A percentile compares a stretch with the other conserved stretches of the same genome.
Conservation (phyloP, 202 grass and related monocot genomes). For the Cymbopogon flexuosus region DNA sequence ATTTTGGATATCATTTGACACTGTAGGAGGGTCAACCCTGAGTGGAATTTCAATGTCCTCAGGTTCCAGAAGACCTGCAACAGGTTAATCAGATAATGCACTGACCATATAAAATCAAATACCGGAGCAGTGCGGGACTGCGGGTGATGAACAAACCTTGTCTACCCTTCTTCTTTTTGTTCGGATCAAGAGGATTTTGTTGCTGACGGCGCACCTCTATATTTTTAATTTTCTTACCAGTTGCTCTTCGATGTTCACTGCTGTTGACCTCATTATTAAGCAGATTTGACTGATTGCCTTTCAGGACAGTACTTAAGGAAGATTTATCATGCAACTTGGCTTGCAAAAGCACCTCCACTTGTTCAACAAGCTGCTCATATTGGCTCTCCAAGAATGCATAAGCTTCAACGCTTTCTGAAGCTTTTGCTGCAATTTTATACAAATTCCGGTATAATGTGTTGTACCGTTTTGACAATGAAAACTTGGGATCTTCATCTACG, state of each 20-base stretch:
- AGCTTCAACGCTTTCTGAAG: conserved; percentile 62
- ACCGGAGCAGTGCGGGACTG: conserved; percentile 19
- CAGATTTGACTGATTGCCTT: conserved; percentile 53
- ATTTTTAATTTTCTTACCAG: conserved; percentile 69
- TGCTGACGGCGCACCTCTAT: conserved; percentile 39
- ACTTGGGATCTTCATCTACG: conserved; percentile 57
- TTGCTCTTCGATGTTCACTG: conserved; percentile 49
- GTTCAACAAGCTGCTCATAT: conserved; percentile 72
- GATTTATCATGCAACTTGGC: conserved; percentile 69
- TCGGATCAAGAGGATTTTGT: conserved; percentile 48
- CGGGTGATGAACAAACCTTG: conserved; percentile 43
- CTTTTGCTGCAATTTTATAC: conserved; percentile 69
- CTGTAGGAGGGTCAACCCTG: conserved; percentile 37
- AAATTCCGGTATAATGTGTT: conserved; percentile 43
- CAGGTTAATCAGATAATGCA: conserved; percentile 16
- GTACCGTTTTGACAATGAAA: conserved; percentile 55
- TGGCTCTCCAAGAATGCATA: conserved; percentile 67
- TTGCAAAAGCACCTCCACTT: conserved; percentile 78
- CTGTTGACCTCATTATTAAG: conserved; percentile 47
- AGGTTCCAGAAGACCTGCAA: conserved; percentile 50
- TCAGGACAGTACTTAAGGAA: conserved; percentile 36
- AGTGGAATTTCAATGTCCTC: conserved; percentile 48
- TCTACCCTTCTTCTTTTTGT: conserved; percentile 61
- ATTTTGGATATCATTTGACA: conserved; percentile 54
- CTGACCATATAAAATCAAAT: conserved; percentile 26